A percentile compares a stretch with the other conserved stretches of the same genome.
phyloP scores from a whole-genome alignment of 306 rosid genomes.

The Gastrolobium bilobum region DNA sequence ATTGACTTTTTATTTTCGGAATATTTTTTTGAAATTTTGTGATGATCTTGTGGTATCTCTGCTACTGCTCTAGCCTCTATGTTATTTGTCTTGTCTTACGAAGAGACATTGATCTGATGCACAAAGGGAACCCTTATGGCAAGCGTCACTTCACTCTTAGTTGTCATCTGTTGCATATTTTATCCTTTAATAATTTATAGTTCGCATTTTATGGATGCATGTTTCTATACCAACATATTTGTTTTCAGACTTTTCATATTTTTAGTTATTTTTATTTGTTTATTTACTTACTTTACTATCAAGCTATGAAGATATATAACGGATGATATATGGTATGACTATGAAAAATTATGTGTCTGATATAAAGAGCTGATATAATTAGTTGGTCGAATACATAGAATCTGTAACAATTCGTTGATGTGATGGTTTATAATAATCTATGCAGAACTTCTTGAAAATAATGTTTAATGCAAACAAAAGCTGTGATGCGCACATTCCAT shows the following conservation, averaged over 20 bases:
- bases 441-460: conserved; percentile 7
- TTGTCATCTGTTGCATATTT: conserved; percentile 42
- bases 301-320: neutral
- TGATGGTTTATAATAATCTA: conserved; percentile 32
- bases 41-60: conserved; percentile 7
- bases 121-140: conserved; percentile 33
- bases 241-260: neutral
- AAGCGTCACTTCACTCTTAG: conserved; percentile 47
- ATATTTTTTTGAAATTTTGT: neutral
- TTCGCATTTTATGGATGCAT: neutral
- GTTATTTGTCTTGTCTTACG: conserved; percentile 46
- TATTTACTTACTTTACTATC: neutral
- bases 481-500: neutral
- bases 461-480: neutral
- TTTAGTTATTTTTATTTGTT: neutral
- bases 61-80: neutral
- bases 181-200: conserved; percentile 2
- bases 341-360: conserved; percentile 2
- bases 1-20: neutral
- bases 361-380: neutral
- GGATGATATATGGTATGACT: neutral
- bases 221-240: neutral
- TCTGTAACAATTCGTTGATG: conserved; percentile 37
- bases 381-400: conserved; percentile 23
- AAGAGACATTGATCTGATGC: conserved; percentile 41